phyloP scores from a whole-genome alignment of 805 yeast species.

The Wickerhamomyces subpelliculosus region DNA sequence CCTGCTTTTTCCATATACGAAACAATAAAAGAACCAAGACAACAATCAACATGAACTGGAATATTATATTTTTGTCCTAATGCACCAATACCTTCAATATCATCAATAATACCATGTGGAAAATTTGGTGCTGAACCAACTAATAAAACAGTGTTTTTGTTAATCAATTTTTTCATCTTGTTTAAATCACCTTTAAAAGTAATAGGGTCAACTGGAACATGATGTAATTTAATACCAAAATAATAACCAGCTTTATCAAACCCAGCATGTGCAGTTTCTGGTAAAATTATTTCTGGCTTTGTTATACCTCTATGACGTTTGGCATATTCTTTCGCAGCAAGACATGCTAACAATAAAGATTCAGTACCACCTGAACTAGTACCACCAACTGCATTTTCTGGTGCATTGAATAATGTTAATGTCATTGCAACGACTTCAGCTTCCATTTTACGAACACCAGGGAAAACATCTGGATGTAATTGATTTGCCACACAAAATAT shows the following conservation, averaged over 20 bases:
- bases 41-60: constrained; percentile 93
- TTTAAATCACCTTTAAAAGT: constrained; percentile 61
- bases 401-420: constrained; percentile 73
- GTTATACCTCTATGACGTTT: constrained; percentile 48
- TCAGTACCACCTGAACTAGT: constrained; percentile 96
- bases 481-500: constrained; percentile 86
- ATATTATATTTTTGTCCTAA: constrained; percentile 44
- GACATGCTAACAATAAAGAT: constrained; percentile 76
- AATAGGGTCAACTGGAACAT: constrained; percentile 66
- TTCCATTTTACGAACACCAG: constrained; percentile 95
- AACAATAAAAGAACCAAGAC: constrained; percentile 88
- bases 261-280: constrained; percentile 90
- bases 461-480: constrained; percentile 94
- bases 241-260: constrained; percentile 89
- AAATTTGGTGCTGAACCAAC: constrained; percentile 96
- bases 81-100: constrained; percentile 72
- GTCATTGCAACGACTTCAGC: constrained; percentile 93
- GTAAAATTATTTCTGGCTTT: constrained; percentile 83
- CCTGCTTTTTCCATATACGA: constrained; percentile 70
- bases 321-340: constrained; percentile 82
- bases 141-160: constrained; percentile 71
- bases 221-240: constrained; percentile 78
- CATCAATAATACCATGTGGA: constrained; percentile 95
- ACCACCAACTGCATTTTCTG: constrained; percentile 63
- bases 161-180: constrained; percentile 60